These are phyloP conservation scores for Vinca minor DNA, from an alignment of 257 asterid genomes.

Conservation along the genomic window DNA sequence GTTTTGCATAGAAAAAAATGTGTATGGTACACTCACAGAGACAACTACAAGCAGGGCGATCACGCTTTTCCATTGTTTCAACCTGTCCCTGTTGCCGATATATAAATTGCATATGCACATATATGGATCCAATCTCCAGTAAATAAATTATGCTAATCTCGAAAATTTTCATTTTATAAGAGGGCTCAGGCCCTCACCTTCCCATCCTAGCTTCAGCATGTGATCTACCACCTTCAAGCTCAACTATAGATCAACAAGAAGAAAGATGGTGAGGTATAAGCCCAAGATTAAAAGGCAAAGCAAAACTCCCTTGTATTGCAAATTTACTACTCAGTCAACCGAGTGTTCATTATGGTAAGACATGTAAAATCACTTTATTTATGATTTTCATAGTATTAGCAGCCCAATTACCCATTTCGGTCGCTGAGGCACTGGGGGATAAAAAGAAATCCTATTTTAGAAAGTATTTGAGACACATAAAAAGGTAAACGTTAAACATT, in stretches of 20 bases:
- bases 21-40: background rate
- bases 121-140: conserved; percentile 5
- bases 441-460: background rate
- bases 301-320: background rate
- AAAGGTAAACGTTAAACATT: background rate
- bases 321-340: background rate
- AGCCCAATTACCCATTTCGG: background rate
- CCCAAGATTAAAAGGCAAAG: background rate
- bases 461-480: background rate
- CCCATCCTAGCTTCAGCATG: conserved; percentile 98
- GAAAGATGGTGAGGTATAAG: conserved; percentile 6
- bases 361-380: background rate
- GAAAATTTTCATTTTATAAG: conserved; percentile 44
- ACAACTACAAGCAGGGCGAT: background rate
- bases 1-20: no score
- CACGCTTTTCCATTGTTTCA: background rate
- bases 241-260: conserved; percentile 46
- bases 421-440: no score
- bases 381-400: background rate
- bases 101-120: background rate
- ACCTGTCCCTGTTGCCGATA: background rate
- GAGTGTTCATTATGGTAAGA: background rate
- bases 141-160: background rate
- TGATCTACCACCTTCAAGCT: conserved; percentile 98
- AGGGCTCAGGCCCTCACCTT: conserved; percentile 86